These are phyloP conservation scores for Colletotrichum navitas DNA, from an alignment of 2,329 filamentous ascomycete species.

Conservation along the genomic window DNA sequence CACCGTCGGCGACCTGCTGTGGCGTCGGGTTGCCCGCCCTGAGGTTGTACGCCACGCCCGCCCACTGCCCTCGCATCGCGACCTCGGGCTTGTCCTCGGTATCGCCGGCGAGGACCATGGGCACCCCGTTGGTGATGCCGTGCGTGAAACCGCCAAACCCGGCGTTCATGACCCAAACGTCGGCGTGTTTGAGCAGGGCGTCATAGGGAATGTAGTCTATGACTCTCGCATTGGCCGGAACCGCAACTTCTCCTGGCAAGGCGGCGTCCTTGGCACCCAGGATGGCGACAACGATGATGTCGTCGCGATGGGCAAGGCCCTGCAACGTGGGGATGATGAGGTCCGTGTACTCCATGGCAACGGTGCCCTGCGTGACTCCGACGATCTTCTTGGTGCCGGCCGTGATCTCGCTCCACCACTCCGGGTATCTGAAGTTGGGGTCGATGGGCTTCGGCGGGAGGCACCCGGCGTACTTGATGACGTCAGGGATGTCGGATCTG, in stretches of 20 bases:
- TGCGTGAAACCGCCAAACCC: constrained; percentile 63
- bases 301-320: constrained; percentile 56
- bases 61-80: constrained; percentile 55
- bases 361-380: constrained; percentile 62
- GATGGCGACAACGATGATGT: constrained; percentile 53
- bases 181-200: constrained; percentile 56
- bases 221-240: constrained; percentile 58
- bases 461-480: constrained; percentile 59
- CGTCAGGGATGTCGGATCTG: constrained; percentile 51
- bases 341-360: constrained; percentile 54
- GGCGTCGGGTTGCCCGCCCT: constrained; percentile 50
- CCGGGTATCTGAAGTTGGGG: constrained; percentile 51
- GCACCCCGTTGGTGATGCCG: constrained; percentile 59
- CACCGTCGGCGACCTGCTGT: constrained; percentile 48
- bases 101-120: constrained; percentile 60
- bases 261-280: constrained; percentile 47
- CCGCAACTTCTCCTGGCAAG: constrained; percentile 45
- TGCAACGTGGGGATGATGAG: constrained; percentile 60
- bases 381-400: constrained; percentile 55
- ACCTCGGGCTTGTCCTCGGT: constrained; percentile 59
- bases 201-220: constrained; percentile 64
- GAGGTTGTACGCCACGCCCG: constrained; percentile 61
- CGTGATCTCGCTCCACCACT: constrained; percentile 60
- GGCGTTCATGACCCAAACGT: constrained; percentile 62
- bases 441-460: constrained; percentile 51